Evolutionary conservation across 345 rosid genomes (phyloP), one percentile per base, ranked within the genome.

Genomic region (Nasturtium officinale): DNA sequence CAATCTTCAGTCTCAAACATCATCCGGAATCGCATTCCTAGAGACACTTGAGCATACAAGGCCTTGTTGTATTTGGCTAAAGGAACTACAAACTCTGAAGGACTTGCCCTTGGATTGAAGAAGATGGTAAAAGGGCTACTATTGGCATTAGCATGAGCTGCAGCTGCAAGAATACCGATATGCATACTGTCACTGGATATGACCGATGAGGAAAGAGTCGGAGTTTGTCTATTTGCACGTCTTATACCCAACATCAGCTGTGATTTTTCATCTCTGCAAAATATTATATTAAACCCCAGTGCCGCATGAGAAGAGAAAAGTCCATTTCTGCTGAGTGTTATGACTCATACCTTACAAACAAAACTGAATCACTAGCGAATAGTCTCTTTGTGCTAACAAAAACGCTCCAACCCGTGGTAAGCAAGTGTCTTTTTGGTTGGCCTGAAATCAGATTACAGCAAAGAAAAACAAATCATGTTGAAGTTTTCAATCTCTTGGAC

Each of bases 141-240:
- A 71, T 87, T 95, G 42, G 99, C 91, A 64, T 96, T 92, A 12
- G 99, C 99, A 83, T 95, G 97, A 80, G 99, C 97, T 9, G 99
- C 98, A 6, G 98, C 97, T 56, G 99, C 99, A 50, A 91, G 86
- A 47, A 91, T 87, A 48, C 98, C 98, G 57, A 95, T 91, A 73
- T 91, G 99, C 99, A 95, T 91, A 82, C 99, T 90, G 68, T 95
- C 99, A 70, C 98, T 91, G 33, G 98, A 95, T 61, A 95, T 82
- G 17, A 95, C 92, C 15, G 99, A 95, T 40, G 96, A 90, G 32
- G 98, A 84, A 73, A 95, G 80, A 75, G 85, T 86, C 63, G 98
- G 74, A 9, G 96, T 89, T 67, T 89, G 99, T 78, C 98, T 81
- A 70, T 85, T 88, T 43, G 98, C 92, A 23, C 90, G 81, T 76